A percentile compares a stretch with the other conserved stretches of the same genome.
These are phyloP conservation scores for Nepenthes gracilis DNA, from an alignment of 148 eudicot genomes.

Conservation along the genomic window DNA sequence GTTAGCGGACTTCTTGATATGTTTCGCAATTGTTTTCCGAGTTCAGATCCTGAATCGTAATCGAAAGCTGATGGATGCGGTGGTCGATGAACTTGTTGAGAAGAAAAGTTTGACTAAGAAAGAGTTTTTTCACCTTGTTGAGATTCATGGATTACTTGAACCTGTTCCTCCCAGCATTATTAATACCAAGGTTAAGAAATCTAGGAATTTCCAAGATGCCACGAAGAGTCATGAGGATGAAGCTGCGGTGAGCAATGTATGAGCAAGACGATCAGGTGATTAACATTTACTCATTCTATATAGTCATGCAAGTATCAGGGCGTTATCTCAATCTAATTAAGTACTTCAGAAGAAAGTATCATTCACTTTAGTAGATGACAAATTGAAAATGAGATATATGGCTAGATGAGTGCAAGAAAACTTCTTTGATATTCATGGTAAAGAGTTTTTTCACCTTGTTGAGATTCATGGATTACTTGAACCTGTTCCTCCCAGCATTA, in stretches of 20 bases:
- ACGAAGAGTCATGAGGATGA: constrained; percentile 20
- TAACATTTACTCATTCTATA: neutral
- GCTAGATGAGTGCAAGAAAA: no score
- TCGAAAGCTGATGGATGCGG: constrained; percentile 58
- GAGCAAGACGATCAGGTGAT: constrained; percentile 2
- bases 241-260: constrained; percentile 19
- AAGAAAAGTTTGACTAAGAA: constrained; percentile 61
- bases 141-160: constrained; percentile 54
- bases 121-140: constrained; percentile 61
- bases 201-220: constrained; percentile 27
- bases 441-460: constrained; percentile 43
- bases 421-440: no score
- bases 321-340: no score
- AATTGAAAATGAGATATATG: no score
- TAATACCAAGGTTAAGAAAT: constrained; percentile 50
- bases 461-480: constrained; percentile 56
- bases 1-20: constrained; percentile 3
- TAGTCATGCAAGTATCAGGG: no score
- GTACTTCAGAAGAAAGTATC: no score
- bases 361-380: no score
- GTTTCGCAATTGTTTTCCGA: constrained; percentile 3
- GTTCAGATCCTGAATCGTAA: constrained; percentile 56
- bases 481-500: constrained; percentile 48
- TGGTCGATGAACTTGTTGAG: constrained; percentile 46
- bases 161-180: constrained; percentile 52